Evolutionary conservation across 2,329 filamentous ascomycete genomes (phyloP).

Genomic region (Neoscytalidium dimidiatum): DNA sequence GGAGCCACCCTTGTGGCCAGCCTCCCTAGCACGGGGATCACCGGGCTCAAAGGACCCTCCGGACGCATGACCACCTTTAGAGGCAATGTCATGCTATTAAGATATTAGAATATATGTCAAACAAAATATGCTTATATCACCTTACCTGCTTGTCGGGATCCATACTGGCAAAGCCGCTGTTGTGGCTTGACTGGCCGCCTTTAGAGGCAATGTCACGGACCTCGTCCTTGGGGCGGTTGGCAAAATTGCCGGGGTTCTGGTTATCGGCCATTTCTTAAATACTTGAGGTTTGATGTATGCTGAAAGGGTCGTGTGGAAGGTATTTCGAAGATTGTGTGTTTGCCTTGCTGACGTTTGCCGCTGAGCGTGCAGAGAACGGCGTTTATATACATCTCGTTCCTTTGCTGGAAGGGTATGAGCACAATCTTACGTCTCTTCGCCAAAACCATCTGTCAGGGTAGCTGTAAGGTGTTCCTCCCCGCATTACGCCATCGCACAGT

Average conservation of each 20-base stretch:
- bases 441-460: too few relatives aligned
- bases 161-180: constrained; percentile 40
- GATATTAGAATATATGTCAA: background rate
- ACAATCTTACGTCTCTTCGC: too few relatives aligned
- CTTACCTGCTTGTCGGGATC: constrained; percentile 36
- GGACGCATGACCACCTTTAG: constrained; percentile 56
- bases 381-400: too few relatives aligned
- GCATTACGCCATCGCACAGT: too few relatives aligned
- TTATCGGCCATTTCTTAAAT: constrained; percentile 31
- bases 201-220: constrained; percentile 48
- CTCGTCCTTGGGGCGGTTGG: constrained; percentile 51
- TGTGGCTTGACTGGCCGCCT: constrained; percentile 42
- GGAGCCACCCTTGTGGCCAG: constrained; percentile 55
- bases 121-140: too few relatives aligned
- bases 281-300: background rate
- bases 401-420: too few relatives aligned
- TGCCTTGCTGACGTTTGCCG: too few relatives aligned
- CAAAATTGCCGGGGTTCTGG: constrained; percentile 51
- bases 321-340: too few relatives aligned
- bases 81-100: constrained; percentile 55
- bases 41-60: constrained; percentile 57
- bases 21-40: constrained; percentile 54
- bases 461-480: too few relatives aligned
- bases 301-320: too few relatives aligned
- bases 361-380: too few relatives aligned